Conservation (phyloP, 805 yeast genomes). For the Spathaspora girioi region DNA sequence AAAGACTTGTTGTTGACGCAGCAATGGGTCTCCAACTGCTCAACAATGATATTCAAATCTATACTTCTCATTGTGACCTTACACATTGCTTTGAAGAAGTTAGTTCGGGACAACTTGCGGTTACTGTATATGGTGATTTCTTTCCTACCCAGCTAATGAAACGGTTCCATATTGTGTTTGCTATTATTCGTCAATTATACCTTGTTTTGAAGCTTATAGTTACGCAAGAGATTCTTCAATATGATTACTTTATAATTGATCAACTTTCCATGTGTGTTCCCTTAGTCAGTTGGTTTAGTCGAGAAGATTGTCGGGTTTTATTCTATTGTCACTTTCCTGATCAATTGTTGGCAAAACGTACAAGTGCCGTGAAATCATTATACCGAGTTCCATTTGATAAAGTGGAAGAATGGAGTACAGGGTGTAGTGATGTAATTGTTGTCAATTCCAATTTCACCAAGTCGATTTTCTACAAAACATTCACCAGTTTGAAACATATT, state of each 20-base stretch:
- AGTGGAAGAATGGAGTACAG: conserved; percentile 79
- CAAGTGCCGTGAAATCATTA: conserved; percentile 43
- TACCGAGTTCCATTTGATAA: conserved; percentile 82
- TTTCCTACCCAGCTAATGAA: conserved; percentile 71
- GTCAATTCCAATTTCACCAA: conserved; percentile 89
- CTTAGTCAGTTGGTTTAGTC: conserved; percentile 46
- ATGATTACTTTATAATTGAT: conserved; percentile 80
- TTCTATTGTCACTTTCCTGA: conserved; percentile 98
- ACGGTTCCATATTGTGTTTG: conserved; percentile 73
- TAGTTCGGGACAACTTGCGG: conserved; percentile 51
- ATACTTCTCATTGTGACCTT: conserved; percentile 87
- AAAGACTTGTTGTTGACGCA: conserved; percentile 92
- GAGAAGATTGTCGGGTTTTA: conserved; percentile 47
- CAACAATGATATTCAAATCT: conserved; percentile 62
- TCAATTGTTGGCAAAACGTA: conserved; percentile 56
- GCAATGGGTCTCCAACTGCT: conserved; percentile 78
- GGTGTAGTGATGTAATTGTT: conserved; percentile 70
- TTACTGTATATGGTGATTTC: conserved; percentile 76
- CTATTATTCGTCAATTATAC: conserved; percentile 77
- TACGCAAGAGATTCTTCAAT: conserved; percentile 43
- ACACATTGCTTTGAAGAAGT: conserved; percentile 91
- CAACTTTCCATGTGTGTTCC: conserved; percentile 87
- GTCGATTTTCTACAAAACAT: conserved; percentile 62
- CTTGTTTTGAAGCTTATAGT: conserved; percentile 47
- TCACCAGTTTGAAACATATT: conserved; percentile 33